Evolutionary conservation across 2,329 filamentous ascomycete genomes (phyloP).

Genomic region (Scolecobasidium constrictum): DNA sequence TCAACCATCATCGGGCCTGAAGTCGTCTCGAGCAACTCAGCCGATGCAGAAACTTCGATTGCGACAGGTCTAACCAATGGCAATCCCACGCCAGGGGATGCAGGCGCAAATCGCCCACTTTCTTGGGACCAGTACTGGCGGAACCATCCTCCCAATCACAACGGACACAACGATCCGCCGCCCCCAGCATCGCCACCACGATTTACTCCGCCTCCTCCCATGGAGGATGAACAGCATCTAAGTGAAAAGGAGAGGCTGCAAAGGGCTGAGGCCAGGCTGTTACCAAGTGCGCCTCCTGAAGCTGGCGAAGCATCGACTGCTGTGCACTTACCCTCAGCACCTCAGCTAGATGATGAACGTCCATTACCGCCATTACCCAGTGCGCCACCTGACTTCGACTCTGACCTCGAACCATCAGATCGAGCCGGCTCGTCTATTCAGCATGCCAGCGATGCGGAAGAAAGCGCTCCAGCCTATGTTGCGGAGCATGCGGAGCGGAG

Average conservation of each 20-base stretch:
- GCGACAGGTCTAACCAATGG: neutral
- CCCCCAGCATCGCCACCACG: conserved; percentile 3
- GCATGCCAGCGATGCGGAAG: conserved; percentile 16
- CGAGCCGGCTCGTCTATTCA: neutral
- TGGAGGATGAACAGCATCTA: conserved; percentile 45
- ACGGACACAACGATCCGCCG: neutral
- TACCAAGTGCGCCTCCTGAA: conserved; percentile 69
- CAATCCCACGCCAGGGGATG: neutral
- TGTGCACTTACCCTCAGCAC: conserved; percentile 23
- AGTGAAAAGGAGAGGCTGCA: conserved; percentile 75
- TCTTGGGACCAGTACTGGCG: neutral
- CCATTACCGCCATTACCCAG: neutral
- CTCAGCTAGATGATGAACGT: conserved; percentile 10
- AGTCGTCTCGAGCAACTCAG: neutral
- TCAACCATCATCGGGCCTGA: neutral
- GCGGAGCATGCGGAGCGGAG: conserved; percentile 15
- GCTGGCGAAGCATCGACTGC: conserved; percentile 32
- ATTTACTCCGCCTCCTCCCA: conserved; percentile 12
- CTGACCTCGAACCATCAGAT: conserved; percentile 14
- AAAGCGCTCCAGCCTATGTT: conserved; percentile 32
- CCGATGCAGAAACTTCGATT: neutral
- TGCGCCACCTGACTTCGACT: conserved; percentile 2
- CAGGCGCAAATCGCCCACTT: neutral
- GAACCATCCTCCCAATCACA: neutral
- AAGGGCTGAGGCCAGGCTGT: conserved; percentile 63